Base-by-base conservation (phyloP, 805 yeast genomes). In the Blastobotrys peoriensis region DNA sequence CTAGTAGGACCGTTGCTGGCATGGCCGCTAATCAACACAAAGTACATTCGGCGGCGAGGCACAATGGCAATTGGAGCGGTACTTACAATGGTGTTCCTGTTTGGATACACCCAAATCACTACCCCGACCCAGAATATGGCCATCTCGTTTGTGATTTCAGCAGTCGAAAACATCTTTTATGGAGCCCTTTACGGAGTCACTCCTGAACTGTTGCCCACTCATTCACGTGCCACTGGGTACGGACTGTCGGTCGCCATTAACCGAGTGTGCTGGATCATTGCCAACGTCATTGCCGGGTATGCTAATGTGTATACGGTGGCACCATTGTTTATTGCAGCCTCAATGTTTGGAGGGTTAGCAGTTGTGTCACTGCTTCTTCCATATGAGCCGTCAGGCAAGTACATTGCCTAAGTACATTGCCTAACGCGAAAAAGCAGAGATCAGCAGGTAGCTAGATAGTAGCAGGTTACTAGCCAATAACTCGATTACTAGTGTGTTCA, bases 71-170 rank as follows among this genome's bases (percentile, higher is more conserved):
- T 68, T 28, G 79, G 83, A 19, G 70, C 79, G 4, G 20, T 79
- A 2, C 56, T 76, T 27, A 68, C 80, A 0, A 81, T 81, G 64
- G 75, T 77, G 2, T 69, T 80, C 38, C 58, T 81, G 46, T 79
- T 79, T 54, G 79, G 79, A 38, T 79, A 81, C 50, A 80, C 86
- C 10, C 75, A 81, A 2, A 80, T 79, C 9, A 71, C 73, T 58
- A 70, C 79, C 0, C 65, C 75, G 38, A 64, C 71, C 4, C 77
- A 74, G 65, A 77, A 76, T 53, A 75, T 78, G 43, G 74, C 67
- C 8, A 58, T 70, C 25, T 58, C 67, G 15, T 63, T 69, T 9
- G 68, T 70, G 23, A 51, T 52, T 21, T 43, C 43, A 23, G 49
- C 50, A 3, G 55, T 50, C 19, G 47, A 44, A 33, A 55, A 51